These are phyloP conservation scores for Flagelloscypha sp. DNA, from an alignment of 768 basidiomycete genomes.

Conservation along the genomic window DNA sequence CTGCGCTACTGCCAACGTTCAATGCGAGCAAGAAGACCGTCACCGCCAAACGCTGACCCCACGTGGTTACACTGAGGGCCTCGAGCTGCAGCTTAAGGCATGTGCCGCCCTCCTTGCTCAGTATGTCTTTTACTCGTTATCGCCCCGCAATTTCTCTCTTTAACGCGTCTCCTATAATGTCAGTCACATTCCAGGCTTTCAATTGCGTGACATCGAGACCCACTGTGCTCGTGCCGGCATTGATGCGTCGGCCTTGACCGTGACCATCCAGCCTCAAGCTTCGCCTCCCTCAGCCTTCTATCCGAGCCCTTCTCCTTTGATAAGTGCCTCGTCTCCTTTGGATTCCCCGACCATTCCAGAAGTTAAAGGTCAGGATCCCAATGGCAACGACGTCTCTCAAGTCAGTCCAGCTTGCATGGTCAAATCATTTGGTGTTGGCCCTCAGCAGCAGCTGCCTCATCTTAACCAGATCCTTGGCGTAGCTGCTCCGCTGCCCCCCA, in stretches of 20 bases:
- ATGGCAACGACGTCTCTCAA: slow-evolving; percentile 70
- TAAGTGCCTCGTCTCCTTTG: too few relatives aligned
- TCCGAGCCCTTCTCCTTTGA: slow-evolving; percentile 11
- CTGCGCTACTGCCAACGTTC: slow-evolving; percentile 69
- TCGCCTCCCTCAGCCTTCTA: slow-evolving; percentile 12
- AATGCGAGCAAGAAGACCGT: slow-evolving; percentile 83
- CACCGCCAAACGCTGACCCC: slow-evolving; percentile 83
- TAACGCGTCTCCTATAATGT: slow-evolving; percentile 9
- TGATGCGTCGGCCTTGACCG: slow-evolving; percentile 28
- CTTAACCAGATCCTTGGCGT: too few relatives aligned
- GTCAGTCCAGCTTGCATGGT: slow-evolving; percentile 20
- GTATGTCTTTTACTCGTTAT: too few relatives aligned
- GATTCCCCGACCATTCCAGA: too few relatives aligned
- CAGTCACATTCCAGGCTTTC: slow-evolving; percentile 56
- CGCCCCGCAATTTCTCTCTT: slow-evolving; percentile 37
- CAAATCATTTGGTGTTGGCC: background rate
- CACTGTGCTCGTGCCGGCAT: slow-evolving; percentile 60
- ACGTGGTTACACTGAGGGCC: slow-evolving; percentile 71
- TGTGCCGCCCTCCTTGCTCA: slow-evolving; percentile 75
- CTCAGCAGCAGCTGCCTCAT: too few relatives aligned
- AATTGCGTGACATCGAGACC: slow-evolving; percentile 57
- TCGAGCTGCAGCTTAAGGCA: slow-evolving; percentile 74
- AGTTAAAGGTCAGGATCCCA: slow-evolving; percentile 72
- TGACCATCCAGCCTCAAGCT: slow-evolving; percentile 11
- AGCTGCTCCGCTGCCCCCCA: too few relatives aligned